A percentile compares a stretch with the other conserved stretches of the same genome.
These are phyloP conservation scores for Dipteronia sinensis DNA, from an alignment of 345 rosid species.

Conservation along the genomic window DNA sequence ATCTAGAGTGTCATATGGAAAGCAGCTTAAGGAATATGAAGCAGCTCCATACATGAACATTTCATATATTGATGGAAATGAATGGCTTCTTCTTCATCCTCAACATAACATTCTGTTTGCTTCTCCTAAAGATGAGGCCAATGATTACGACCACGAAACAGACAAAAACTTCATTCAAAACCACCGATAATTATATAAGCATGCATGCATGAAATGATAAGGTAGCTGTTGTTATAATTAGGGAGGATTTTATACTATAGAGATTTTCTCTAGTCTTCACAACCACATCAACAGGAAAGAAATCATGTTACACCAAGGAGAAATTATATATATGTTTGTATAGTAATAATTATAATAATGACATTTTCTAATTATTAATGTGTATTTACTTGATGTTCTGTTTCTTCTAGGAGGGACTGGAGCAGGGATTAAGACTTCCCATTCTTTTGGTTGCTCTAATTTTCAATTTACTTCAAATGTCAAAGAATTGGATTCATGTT, in stretches of 20 bases:
- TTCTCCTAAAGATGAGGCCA: not conserved
- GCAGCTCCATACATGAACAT: constrained; percentile 52
- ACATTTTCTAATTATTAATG: not conserved
- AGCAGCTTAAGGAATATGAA: constrained; percentile 53
- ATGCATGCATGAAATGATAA: not conserved
- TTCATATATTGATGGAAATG: constrained; percentile 67
- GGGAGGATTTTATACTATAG: not conserved
- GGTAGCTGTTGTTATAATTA: constrained; percentile 1
- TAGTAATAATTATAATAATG: not conserved
- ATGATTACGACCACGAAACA: not conserved
- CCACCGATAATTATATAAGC: not conserved
- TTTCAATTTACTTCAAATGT: not conserved
- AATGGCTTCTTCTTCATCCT: constrained; percentile 51
- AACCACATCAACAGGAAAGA: not conserved
- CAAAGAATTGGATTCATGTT: too few relatives aligned
- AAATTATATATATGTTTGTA: too few relatives aligned
- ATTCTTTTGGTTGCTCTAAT: too few relatives aligned
- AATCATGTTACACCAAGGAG: too few relatives aligned
- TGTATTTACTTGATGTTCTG: not conserved
- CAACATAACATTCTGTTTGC: not conserved
- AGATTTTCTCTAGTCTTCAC: not conserved
- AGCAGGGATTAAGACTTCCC: too few relatives aligned
- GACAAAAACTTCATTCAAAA: not conserved
- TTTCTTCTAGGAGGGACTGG: not conserved
- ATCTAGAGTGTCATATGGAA: constrained; percentile 47